Evolutionary conservation across 495 filamentous ascomycete species (phyloP), one percentile per base, ranked within the genome.

Genomic region (Venustampulla echinocandica): DNA sequence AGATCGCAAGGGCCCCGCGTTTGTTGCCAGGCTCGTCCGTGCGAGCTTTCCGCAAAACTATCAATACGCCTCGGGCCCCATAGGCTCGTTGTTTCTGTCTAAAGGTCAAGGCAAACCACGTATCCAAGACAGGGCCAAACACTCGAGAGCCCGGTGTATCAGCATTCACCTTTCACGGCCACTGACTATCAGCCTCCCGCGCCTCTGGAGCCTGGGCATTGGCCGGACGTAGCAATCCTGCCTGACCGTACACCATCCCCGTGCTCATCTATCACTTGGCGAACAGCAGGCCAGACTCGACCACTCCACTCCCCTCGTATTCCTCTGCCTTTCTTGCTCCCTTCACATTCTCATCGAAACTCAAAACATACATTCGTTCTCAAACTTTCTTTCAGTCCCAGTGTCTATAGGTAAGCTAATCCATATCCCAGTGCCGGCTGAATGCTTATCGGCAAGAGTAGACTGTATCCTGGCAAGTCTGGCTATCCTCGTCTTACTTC

Each of bases 301-400:
- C n/a, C 32, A 23, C 35, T 51, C 13, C 19, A 32, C 18, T 43
- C 27, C 36, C 18, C 34, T 6, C 32, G 28, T 32, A 33, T 21
- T 14, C 14, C 47, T 47, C 39, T 45, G 15, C n/a, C n/a, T n/a
- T 18, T 35, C 47, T 50, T 43, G 15, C 33, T 23, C 22, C 44
- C 47, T 51, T 41, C 19, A n/a, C n/a, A n/a, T n/a, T n/a, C n/a
- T n/a, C n/a, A n/a, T n/a, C n/a, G n/a, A n/a, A n/a, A n/a, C n/a
- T n/a, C n/a, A n/a, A n/a, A n/a, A n/a, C n/a, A n/a, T n/a, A 51
- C 47, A 48, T 25, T 56, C 53, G 48, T 52, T 52, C 30, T 47
- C 44, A 22, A 38, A 46, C 35, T 15, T 13, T 49, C 47, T 17
- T 50, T 54, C 42, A 36, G 30, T 34, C 18, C 22, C 35, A 37